Percentiles rank a stretch among this genome's conserved stretches.
Evolutionary conservation across 176 grass and related monocot species (phyloP).

Genomic region (Oryza brachyantha): DNA sequence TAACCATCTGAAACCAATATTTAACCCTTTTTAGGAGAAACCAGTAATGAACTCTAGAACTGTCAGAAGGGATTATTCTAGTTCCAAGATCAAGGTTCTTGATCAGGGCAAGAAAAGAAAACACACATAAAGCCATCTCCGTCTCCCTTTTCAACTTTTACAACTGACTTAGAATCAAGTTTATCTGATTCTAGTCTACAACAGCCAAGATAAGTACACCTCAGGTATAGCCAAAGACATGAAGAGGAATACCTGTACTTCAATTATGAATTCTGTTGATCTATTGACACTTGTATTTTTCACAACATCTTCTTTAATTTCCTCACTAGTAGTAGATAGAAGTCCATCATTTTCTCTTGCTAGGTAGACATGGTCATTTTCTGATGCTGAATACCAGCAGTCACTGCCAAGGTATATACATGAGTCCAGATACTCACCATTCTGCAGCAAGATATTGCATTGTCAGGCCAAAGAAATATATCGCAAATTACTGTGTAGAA

Average conservation of each 20-base stretch:
- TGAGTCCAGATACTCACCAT: conserved; percentile 92
- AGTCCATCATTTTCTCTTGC: conserved; percentile 44
- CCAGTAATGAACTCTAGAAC: not conserved
- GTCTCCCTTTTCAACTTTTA: not conserved
- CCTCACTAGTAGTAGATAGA: conserved; percentile 25
- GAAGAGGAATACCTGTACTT: conserved; percentile 67
- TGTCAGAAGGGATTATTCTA: not conserved
- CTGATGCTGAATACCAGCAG: conserved; percentile 88
- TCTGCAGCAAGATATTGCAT: conserved; percentile 50
- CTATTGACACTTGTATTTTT: conserved; percentile 32
- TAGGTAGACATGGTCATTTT: conserved; percentile 70
- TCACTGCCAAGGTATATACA: conserved; percentile 77
- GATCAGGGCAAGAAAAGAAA: not conserved
- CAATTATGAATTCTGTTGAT: conserved; percentile 68
- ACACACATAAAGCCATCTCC: not conserved
- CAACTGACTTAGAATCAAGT: not conserved
- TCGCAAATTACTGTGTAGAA: not conserved
- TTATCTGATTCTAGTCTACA: not conserved
- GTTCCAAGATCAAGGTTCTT: not conserved
- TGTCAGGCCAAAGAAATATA: conserved; percentile 28
- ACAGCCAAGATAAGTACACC: not conserved
- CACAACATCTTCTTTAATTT: conserved; percentile 33
- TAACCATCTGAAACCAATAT: conserved; percentile 18
- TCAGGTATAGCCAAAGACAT: not conserved
- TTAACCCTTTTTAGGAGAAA: not conserved